Conservation (phyloP, 306 rosid genomes). For the Rubus idaeus region DNA sequence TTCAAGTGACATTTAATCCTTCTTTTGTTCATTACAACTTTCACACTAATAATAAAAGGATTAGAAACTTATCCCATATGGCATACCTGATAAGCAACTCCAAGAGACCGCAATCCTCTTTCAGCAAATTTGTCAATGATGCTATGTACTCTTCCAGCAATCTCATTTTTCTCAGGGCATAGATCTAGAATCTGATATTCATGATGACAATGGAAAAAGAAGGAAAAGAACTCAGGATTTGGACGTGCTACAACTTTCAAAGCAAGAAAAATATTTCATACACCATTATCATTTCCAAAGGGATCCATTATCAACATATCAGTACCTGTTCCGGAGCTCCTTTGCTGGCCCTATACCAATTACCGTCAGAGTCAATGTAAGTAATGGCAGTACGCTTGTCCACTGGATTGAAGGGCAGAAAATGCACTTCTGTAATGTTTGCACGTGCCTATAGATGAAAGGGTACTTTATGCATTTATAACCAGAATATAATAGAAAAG, state of each 20-base stretch:
- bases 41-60: slow-evolving; percentile 9
- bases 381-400: slow-evolving; percentile 91
- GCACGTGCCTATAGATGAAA: slow-evolving; percentile 58
- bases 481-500: slow-evolving; percentile 18
- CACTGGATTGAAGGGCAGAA: slow-evolving; percentile 87
- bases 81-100: slow-evolving; percentile 73
- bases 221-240: slow-evolving; percentile 28
- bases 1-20: slow-evolving; percentile 13
- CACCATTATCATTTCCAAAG: slow-evolving; percentile 11
- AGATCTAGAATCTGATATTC: slow-evolving; percentile 62
- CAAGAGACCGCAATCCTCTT: slow-evolving; percentile 87
- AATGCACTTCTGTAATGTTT: slow-evolving; percentile 75
- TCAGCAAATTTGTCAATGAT: slow-evolving; percentile 87
- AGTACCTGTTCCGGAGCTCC: slow-evolving; percentile 94
- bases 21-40: slow-evolving; percentile 11
- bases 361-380: slow-evolving; percentile 62
- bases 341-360: slow-evolving; percentile 75
- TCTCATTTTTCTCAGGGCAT: slow-evolving; percentile 62
- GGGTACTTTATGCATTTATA: slow-evolving; percentile 3
- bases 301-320: not conserved
- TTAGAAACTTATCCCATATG: slow-evolving; percentile 17
- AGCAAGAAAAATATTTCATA: not conserved
- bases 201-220: slow-evolving; percentile 8
- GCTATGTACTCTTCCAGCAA: slow-evolving; percentile 63
- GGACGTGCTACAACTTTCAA: slow-evolving; percentile 4